Conservation (phyloP, 2,329 filamentous ascomycete genomes). For the Trichoderma breve region DNA sequence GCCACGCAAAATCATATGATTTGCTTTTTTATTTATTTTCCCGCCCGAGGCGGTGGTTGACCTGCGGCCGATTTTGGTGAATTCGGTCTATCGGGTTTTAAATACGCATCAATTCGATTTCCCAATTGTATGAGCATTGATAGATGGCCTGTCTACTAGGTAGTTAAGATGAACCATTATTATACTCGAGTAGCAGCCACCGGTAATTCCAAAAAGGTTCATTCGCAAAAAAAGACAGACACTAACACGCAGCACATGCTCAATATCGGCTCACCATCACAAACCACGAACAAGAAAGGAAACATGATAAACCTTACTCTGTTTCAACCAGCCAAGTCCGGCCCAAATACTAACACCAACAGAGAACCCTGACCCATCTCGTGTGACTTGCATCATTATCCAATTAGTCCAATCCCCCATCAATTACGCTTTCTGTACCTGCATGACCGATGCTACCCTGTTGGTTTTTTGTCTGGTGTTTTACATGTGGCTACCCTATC, state of each 20-base stretch:
- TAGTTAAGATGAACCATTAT: neutral
- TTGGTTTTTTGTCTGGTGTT: neutral
- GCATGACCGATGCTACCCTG: neutral
- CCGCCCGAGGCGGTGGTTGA: neutral
- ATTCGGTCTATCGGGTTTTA: neutral
- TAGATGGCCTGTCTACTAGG: neutral
- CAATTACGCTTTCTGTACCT: neutral
- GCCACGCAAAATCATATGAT: constrained; percentile 2
- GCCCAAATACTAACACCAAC: neutral
- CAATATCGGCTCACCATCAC: neutral
- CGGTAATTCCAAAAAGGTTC: too few species aligned
- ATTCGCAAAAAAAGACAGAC: too few species aligned
- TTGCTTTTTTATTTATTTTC: neutral
- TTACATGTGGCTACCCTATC: neutral
- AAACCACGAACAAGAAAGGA: neutral
- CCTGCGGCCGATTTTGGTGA: neutral
- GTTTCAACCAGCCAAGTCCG: neutral
- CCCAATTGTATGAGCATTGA: neutral
- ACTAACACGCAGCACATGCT: neutral
- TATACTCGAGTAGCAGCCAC: too few species aligned
- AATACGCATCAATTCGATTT: neutral
- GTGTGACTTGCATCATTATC: neutral
- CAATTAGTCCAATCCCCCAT: neutral
- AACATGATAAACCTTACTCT: neutral
- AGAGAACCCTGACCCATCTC: neutral